These are phyloP conservation scores for Drechslerella coelobrocha DNA, from an alignment of 2,329 filamentous ascomycete species.

Conservation along the genomic window DNA sequence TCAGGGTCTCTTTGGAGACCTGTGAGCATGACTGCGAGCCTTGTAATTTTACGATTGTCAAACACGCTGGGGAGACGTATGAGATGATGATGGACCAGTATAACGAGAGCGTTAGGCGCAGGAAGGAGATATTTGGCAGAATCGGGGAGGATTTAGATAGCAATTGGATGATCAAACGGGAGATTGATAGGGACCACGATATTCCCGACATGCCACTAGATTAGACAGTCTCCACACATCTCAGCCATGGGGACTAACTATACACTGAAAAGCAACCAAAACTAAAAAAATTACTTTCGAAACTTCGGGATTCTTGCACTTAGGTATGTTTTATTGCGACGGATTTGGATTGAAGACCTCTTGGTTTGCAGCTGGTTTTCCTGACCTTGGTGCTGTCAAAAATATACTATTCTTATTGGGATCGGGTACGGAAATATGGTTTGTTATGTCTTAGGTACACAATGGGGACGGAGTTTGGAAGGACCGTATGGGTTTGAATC, in stretches of 20 bases:
- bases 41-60: slow-evolving; percentile 9
- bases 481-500: no score
- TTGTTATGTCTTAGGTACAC: no score
- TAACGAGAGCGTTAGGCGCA: not conserved
- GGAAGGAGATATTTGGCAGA: not conserved
- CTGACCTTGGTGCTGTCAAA: no score
- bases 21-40: slow-evolving; percentile 12
- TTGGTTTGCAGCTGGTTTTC: no score
- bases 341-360: no score
- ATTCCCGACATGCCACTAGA: not conserved
- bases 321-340: no score
- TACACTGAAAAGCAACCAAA: not conserved
- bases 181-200: not conserved
- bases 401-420: no score
- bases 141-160: not conserved
- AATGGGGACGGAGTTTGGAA: no score
- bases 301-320: no score
- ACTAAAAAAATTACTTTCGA: no score
- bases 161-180: not conserved
- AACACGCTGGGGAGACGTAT: slow-evolving; percentile 10
- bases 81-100: not conserved
- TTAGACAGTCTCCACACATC: not conserved
- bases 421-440: no score
- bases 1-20: not conserved
- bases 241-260: not conserved